Percentiles rank a stretch among this genome's conserved stretches.
phyloP scores from a whole-genome alignment of 2,329 filamentous ascomycete species.

The Xylaria sp. region DNA sequence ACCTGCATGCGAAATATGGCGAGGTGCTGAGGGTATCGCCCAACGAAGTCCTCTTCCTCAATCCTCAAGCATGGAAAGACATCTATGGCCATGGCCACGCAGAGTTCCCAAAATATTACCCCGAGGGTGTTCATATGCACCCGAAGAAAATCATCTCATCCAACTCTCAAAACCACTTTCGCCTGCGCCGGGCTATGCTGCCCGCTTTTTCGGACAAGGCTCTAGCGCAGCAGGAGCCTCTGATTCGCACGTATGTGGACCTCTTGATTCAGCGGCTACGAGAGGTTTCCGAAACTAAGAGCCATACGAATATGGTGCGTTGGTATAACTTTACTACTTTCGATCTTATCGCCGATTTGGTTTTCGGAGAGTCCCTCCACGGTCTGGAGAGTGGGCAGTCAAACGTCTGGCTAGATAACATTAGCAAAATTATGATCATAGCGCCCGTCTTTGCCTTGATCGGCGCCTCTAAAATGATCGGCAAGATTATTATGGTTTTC shows the following conservation, averaged over 20 bases:
- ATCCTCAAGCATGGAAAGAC: conserved; percentile 52
- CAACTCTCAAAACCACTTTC: conserved; percentile 54
- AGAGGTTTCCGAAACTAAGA: conserved; percentile 35
- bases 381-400: conserved; percentile 53
- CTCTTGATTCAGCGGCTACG: conserved; percentile 47
- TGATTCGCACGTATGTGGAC: conserved; percentile 49
- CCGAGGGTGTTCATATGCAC: conserved; percentile 41
- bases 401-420: conserved; percentile 44
- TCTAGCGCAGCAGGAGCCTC: conserved; percentile 50
- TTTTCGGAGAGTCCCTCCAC: conserved; percentile 44
- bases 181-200: conserved; percentile 60
- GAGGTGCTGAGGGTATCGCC: conserved; percentile 54
- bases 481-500: conserved; percentile 36
- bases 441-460: conserved; percentile 41
- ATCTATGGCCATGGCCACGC: conserved; percentile 48
- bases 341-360: conserved; percentile 45
- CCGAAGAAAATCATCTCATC: conserved; percentile 43
- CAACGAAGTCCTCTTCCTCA: conserved; percentile 52
- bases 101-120: conserved; percentile 44
- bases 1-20: conserved; percentile 43
- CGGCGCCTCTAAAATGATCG: conserved; percentile 32
- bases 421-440: conserved; percentile 38
- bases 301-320: conserved; percentile 47
- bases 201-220: conserved; percentile 59
- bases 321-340: conserved; percentile 52